Conservation (phyloP, 495 filamentous ascomycete species). For the Penicillium arizonense region DNA sequence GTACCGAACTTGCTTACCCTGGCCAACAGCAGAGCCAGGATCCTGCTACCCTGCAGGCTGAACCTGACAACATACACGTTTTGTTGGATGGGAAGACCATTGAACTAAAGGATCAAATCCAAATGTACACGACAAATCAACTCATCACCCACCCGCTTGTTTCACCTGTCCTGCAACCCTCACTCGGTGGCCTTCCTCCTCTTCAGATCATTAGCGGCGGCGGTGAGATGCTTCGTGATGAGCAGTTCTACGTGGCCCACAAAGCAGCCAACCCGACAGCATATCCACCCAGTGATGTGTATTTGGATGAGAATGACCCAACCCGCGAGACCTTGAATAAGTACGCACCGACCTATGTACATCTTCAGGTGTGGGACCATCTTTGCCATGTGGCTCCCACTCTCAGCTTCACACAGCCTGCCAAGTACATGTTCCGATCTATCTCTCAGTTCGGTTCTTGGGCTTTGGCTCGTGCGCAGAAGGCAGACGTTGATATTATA, state of each 20-base stretch:
- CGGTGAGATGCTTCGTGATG: conserved; percentile 84
- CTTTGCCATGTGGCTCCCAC: conserved; percentile 90
- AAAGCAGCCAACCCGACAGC: conserved; percentile 80
- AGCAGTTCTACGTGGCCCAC: conserved; percentile 93
- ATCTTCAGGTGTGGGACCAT: conserved; percentile 96
- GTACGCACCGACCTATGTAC: conserved; percentile 82
- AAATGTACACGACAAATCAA: conserved; percentile 91
- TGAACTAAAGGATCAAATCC: conserved; percentile 86
- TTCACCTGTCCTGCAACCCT: conserved; percentile 80
- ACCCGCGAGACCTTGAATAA: conserved; percentile 51
- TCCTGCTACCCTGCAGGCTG: conserved; percentile 23
- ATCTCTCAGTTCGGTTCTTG: conserved; percentile 91
- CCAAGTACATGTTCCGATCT: conserved; percentile 89
- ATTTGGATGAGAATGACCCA: conserved; percentile 64
- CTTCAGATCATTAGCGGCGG: conserved; percentile 83
- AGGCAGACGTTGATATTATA: conserved; percentile 71
- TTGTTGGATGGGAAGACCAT: conserved; percentile 70
- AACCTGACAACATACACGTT: conserved; percentile 50
- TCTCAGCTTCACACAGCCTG: conserved; percentile 86
- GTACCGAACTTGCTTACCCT: conserved; percentile 31
- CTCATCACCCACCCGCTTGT: conserved; percentile 84
- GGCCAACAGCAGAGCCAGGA: conserved; percentile 29
- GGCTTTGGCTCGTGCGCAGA: conserved; percentile 81
- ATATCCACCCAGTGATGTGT: conserved; percentile 66
- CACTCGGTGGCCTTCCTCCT: conserved; percentile 84